Conservation (phyloP, 2,329 filamentous ascomycete genomes). For the Dendrostoma leiphaemia region DNA sequence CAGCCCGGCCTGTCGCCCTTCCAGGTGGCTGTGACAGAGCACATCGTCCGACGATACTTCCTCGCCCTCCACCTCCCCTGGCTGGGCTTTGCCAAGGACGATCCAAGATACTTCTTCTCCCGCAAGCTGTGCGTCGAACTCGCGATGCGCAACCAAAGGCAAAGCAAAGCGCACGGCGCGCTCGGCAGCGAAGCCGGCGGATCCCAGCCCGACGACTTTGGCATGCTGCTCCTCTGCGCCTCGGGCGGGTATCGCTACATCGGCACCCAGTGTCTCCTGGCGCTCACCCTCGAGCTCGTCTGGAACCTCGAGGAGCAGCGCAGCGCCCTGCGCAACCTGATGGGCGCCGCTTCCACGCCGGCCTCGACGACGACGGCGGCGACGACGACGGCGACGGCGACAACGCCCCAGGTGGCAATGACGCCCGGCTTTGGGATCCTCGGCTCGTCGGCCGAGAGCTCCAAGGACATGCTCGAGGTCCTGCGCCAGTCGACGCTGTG, state of each 20-base stretch:
- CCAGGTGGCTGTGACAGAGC: constrained; percentile 41
- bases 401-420: no score
- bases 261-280: constrained; percentile 38
- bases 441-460: constrained; percentile 29
- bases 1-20: constrained; percentile 38
- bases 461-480: constrained; percentile 39
- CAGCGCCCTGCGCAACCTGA: constrained; percentile 26
- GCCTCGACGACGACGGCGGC: neutral
- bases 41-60: constrained; percentile 46
- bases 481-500: constrained; percentile 41
- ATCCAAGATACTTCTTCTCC: constrained; percentile 51
- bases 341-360: neutral
- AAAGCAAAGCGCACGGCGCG: constrained; percentile 29
- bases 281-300: constrained; percentile 45
- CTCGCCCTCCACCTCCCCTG: constrained; percentile 55
- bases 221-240: constrained; percentile 37
- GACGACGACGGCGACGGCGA: neutral
- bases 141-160: constrained; percentile 29
- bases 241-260: constrained; percentile 42
- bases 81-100: constrained; percentile 41
- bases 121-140: constrained; percentile 37
- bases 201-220: constrained; percentile 32
- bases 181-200: constrained; percentile 38
- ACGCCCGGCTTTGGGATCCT: constrained; percentile 10
- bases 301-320: constrained; percentile 42